These are phyloP conservation scores for Candolleomyces aberdarensis DNA, from an alignment of 768 basidiomycete species.

Conservation along the genomic window DNA sequence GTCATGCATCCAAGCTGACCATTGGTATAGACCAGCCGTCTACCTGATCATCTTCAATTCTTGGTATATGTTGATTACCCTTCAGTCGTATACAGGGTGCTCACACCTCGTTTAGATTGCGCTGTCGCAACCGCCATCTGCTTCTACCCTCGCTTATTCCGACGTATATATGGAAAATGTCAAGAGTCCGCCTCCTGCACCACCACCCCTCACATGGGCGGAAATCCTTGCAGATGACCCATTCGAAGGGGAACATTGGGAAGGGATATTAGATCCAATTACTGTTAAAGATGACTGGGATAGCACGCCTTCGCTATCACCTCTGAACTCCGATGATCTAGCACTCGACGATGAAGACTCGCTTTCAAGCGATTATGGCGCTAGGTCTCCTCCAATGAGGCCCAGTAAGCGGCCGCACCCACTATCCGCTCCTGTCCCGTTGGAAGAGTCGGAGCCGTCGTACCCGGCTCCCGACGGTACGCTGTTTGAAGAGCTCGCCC, in stretches of 20 bases:
- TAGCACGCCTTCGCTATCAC: constrained; percentile 67
- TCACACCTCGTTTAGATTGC: constrained; percentile 38
- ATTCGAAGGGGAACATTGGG: constrained; percentile 85
- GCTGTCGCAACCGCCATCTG: constrained; percentile 52
- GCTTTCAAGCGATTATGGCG: constrained; percentile 12
- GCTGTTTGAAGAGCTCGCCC: constrained; percentile 59
- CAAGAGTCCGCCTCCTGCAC: constrained; percentile 39
- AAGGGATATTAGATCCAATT: constrained; percentile 48
- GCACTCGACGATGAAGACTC: constrained; percentile 41
- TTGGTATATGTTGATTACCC: constrained; percentile 42
- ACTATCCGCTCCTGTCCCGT: background rate
- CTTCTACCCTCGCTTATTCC: constrained; percentile 50
- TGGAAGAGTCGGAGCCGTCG: constrained; percentile 17
- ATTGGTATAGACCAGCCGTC: constrained; percentile 44
- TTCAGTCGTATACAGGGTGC: no score
- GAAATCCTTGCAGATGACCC: constrained; percentile 81
- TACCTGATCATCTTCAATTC: constrained; percentile 73
- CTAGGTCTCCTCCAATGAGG: background rate
- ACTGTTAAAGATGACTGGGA: constrained; percentile 45
- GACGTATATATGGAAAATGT: constrained; percentile 47
- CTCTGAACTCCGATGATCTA: constrained; percentile 55
- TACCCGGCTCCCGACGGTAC: constrained; percentile 45
- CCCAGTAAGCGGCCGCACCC: constrained; percentile 7
- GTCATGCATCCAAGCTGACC: background rate
- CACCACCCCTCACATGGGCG: constrained; percentile 61